Evolutionary conservation across 345 rosid genomes (phyloP), one percentile per base, ranked within the genome.

Genomic region (Adansonia digitata): DNA sequence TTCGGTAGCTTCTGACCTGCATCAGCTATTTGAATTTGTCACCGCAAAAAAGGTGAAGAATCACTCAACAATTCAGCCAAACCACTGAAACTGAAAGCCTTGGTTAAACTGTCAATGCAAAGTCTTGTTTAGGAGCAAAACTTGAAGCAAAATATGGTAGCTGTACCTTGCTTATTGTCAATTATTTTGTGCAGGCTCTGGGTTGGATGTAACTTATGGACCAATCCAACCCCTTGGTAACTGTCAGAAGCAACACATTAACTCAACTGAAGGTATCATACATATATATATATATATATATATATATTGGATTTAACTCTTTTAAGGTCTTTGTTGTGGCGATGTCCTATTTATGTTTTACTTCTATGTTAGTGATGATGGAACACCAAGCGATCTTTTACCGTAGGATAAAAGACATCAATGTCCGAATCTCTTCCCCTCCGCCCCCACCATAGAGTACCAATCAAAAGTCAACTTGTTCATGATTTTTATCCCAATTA

Each of bases 171-270:
- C 4, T 57, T 27, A 26, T 11, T 13, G 48, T 22, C 59, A 48
- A 48, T 46, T 26, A 45, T 26, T 34, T 4, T 46, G n/a, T 1
- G 24, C 12, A 45, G 51, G 18, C 18, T 46, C 5, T 11, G 51
- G 5, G 3, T 46, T 46, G 51, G 18, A 17, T 40, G 70, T 65
- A 39, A 26, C 39, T 69, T 48, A 27, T 8, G 12, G 17, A 46
- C 42, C 55, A 29, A 69, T 13, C 57, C 24, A 17, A 18, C 59
- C 29, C 22, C 29, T 69, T 49, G 73, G 42, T 1, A 69, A 48
- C 59, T 15, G 73, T 69, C 57, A 48, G 73, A 69, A 27, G 73
- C 73, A 69, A 69, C 13, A 48, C 34, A 69, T 43, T 69, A 34
- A 17, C 42, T 24, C 43, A 17, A 17, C 13, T 34, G 43, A n/a